These are phyloP conservation scores for Naganishia vishniacii DNA, from an alignment of 768 basidiomycete genomes.

Conservation along the genomic window DNA sequence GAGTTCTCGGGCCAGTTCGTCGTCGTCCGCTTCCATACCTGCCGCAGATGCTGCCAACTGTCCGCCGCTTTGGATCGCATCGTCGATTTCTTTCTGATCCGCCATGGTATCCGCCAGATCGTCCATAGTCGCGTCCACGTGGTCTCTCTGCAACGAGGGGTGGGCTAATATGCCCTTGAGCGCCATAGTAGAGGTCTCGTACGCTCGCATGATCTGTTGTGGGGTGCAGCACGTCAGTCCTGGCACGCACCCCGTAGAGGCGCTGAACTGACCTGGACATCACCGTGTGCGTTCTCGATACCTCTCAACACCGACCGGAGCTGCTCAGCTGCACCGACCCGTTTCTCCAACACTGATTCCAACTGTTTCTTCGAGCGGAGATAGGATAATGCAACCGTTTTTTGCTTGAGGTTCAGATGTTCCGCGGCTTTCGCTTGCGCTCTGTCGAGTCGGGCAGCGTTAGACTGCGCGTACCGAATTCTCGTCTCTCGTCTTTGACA, in stretches of 20 bases:
- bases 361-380: constrained; percentile 76
- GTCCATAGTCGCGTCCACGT: constrained; percentile 80
- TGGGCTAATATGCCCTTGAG: constrained; percentile 69
- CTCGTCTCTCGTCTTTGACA: constrained; percentile 8
- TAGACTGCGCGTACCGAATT: no score
- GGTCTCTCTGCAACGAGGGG: constrained; percentile 70
- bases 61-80: constrained; percentile 64
- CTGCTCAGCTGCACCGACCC: constrained; percentile 66
- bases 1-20: constrained; percentile 64
- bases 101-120: constrained; percentile 75
- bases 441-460: constrained; percentile 51
- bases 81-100: constrained; percentile 75
- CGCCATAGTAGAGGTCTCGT: constrained; percentile 74
- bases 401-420: constrained; percentile 66
- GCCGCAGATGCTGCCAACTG: constrained; percentile 56
- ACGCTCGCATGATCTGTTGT: constrained; percentile 75
- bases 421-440: constrained; percentile 62
- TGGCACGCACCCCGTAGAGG: neutral
- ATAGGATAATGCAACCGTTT: constrained; percentile 66
- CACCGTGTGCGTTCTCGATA: constrained; percentile 82
- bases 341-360: constrained; percentile 69
- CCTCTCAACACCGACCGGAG: constrained; percentile 69
- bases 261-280: constrained; percentile 63
- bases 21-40: constrained; percentile 51
- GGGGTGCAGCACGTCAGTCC: neutral